Evolutionary conservation across 2,329 filamentous ascomycete species (phyloP).

Genomic region (Clonostachys solani): DNA sequence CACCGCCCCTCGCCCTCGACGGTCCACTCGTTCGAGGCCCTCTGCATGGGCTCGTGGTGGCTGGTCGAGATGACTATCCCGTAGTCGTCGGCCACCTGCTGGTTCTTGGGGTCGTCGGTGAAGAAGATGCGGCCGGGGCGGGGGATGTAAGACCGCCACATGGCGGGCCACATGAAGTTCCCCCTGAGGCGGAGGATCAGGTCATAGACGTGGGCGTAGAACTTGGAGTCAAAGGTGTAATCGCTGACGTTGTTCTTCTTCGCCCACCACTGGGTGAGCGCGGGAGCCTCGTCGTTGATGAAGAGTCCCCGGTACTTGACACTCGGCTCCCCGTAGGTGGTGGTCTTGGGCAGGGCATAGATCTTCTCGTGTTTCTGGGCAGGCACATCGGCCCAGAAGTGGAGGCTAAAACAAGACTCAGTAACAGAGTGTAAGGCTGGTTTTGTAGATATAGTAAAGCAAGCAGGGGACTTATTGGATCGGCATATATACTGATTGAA

Average conservation of each 20-base stretch:
- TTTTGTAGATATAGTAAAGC: too few relatives aligned
- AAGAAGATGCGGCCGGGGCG: conserved; percentile 55
- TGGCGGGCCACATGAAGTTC: conserved; percentile 71
- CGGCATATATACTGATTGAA: not conserved
- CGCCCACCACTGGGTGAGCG: conserved; percentile 67
- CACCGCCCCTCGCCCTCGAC: conserved; percentile 38
- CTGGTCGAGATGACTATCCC: conserved; percentile 58
- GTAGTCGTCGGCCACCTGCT: conserved; percentile 61
- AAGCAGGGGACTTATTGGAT: not conserved
- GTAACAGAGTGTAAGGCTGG: too few relatives aligned
- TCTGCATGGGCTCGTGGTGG: conserved; percentile 59
- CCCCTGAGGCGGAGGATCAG: conserved; percentile 62
- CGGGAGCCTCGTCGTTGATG: conserved; percentile 67
- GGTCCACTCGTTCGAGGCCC: conserved; percentile 40
- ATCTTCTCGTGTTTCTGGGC: conserved; percentile 45
- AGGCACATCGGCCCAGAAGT: conserved; percentile 64
- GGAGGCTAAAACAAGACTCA: conserved; percentile 26
- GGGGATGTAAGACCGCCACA: conserved; percentile 49
- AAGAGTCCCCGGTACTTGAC: conserved; percentile 69
- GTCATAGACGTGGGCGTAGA: conserved; percentile 67
- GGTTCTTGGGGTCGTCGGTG: conserved; percentile 63
- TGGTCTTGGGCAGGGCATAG: conserved; percentile 48
- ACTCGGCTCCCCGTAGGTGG: conserved; percentile 53
- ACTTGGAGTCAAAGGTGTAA: conserved; percentile 46
- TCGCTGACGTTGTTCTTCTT: conserved; percentile 30